A percentile compares a stretch with the other conserved stretches of the same genome.
These are phyloP conservation scores for Coleophoma eucalyptorum DNA, from an alignment of 2,329 filamentous ascomycete species.

Conservation along the genomic window DNA sequence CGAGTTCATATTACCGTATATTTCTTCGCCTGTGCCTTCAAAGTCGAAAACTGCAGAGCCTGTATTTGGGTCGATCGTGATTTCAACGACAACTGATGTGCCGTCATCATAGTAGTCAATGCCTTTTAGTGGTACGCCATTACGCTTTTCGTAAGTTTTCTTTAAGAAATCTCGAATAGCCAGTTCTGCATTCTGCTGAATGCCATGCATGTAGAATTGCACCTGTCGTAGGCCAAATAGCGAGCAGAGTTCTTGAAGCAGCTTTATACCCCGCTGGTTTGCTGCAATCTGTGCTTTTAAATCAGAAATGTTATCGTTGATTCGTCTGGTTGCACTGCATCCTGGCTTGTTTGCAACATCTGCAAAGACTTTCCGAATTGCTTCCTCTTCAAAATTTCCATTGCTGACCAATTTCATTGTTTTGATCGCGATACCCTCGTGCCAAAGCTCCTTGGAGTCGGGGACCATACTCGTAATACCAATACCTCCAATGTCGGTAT, in stretches of 20 bases:
- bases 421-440: slow-evolving; percentile 58
- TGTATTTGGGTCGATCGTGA: slow-evolving; percentile 58
- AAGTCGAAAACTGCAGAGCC: slow-evolving; percentile 76
- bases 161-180: background rate
- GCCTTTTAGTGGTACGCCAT: slow-evolving; percentile 62
- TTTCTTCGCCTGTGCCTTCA: slow-evolving; percentile 69
- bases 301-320: slow-evolving; percentile 78
- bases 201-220: slow-evolving; percentile 74
- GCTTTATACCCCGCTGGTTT: slow-evolving; percentile 74
- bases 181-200: slow-evolving; percentile 28
- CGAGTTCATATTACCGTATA: slow-evolving; percentile 72
- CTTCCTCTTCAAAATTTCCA: slow-evolving; percentile 71
- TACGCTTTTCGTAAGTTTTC: slow-evolving; percentile 50
- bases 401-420: slow-evolving; percentile 67
- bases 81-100: background rate
- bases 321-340: slow-evolving; percentile 70
- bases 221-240: slow-evolving; percentile 73
- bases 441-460: slow-evolving; percentile 59
- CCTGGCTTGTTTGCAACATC: slow-evolving; percentile 70
- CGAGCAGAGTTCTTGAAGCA: slow-evolving; percentile 66
- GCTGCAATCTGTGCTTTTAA: slow-evolving; percentile 74
- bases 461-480: slow-evolving; percentile 78
- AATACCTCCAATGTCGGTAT: slow-evolving; percentile 80
- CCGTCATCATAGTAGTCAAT: slow-evolving; percentile 62
- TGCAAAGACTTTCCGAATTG: slow-evolving; percentile 67